phyloP scores from a whole-genome alignment of 345 rosid species.

The Lepidium didymum region DNA sequence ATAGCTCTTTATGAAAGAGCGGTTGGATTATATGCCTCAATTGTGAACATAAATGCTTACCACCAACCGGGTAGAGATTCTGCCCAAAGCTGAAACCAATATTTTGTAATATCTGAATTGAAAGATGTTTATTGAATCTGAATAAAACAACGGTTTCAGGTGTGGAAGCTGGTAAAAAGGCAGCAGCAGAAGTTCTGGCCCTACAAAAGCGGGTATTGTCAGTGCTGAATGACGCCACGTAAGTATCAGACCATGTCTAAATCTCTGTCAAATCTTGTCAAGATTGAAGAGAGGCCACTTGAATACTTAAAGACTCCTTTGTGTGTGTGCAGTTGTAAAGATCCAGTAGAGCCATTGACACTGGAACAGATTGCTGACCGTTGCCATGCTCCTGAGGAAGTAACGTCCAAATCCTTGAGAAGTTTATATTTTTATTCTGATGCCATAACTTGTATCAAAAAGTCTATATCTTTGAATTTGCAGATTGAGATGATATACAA shows the following conservation, averaged over 20 bases:
- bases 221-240: slow-evolving; percentile 95
- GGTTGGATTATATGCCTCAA: slow-evolving; percentile 84
- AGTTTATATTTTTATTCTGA: neutral
- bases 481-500: slow-evolving; percentile 99
- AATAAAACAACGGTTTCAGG: slow-evolving; percentile 36
- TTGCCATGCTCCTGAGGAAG: slow-evolving; percentile 85
- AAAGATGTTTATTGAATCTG: neutral
- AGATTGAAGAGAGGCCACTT: neutral
- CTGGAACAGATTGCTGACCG: slow-evolving; percentile 82
- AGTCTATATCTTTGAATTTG: slow-evolving; percentile 10
- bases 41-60: slow-evolving; percentile 85
- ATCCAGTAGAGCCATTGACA: slow-evolving; percentile 85
- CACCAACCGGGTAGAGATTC: slow-evolving; percentile 78
- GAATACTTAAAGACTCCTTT: neutral
- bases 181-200: slow-evolving; percentile 94
- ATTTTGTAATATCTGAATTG: neutral
- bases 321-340: slow-evolving; percentile 59
- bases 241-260: neutral
- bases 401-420: slow-evolving; percentile 18
- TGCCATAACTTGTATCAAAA: slow-evolving; percentile 12
- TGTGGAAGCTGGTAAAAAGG: slow-evolving; percentile 98
- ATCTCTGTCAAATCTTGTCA: slow-evolving; percentile 3
- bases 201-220: slow-evolving; percentile 91
- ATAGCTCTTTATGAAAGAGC: slow-evolving; percentile 96
- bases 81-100: neutral